Base-by-base conservation (phyloP, 2,329 filamentous ascomycete genomes). In the Metarhizium rileyi region DNA sequence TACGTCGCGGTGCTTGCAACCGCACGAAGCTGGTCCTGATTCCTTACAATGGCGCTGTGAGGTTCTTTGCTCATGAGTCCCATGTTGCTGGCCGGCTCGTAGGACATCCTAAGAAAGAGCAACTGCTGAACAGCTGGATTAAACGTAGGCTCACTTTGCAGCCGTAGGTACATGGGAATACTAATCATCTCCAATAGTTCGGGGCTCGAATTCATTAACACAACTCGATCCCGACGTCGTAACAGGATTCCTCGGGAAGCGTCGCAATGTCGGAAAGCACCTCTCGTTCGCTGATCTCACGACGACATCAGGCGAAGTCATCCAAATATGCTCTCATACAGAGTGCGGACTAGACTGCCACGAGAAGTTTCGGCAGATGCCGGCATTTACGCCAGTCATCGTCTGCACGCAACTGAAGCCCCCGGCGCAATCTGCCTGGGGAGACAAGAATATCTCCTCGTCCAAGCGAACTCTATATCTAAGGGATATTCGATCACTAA, bases 241-340 rank as follows among this genome's bases (percentile, higher is more conserved):
- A 12, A 55, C 64, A 5, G 90, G 90, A 20, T 93, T 90, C 57
- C 66, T 95, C 1, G 80, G 81, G 25, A 80, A 80, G 52, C 76
- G 81, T 27, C 77, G 80, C 53, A 80, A 87, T 57, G 71, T 90
- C 22, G 81, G 81, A 26, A 82, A 82, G 48, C 80, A 77, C 36
- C 70, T 94, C 20, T 79, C 79, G 2, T 95, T 95, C 61, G 83
- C 83, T 44, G 76, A 84, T 57, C 62, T 73, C 22, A 69, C 69
- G 35, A 64, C 65, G 3, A 57, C 66, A 0, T 64, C 63, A 0
- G 62, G 67, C 4, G 56, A 73, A 41, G 65, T 70, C 16, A 63
- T 75, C 7, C 76, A 80, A 44, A 59, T 73, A 42, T 72, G 71
- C 44, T 66, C 66, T 1, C 73, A 70, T 49, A 59, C 68, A 2